These are phyloP conservation scores for Eimeria zaria DNA, from an alignment of 169 alveolate genomes.

Conservation along the genomic window DNA sequence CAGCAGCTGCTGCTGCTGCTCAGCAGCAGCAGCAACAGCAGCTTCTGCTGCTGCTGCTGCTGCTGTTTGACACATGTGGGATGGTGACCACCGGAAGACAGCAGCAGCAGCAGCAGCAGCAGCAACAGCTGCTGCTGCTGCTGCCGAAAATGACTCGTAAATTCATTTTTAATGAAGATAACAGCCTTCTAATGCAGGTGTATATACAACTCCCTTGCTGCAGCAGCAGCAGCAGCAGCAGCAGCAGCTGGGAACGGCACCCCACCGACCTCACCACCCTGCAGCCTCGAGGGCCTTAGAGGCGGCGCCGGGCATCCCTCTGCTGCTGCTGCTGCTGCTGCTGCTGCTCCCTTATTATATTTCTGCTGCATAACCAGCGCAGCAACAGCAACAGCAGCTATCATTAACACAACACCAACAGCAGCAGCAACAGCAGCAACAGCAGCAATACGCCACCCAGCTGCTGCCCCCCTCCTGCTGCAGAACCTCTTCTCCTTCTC, in stretches of 20 bases:
- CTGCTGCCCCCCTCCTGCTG: slow-evolving; percentile 4
- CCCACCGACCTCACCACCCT: slow-evolving; percentile 61
- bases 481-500: neutral
- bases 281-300: neutral
- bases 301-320: too few relatives aligned
- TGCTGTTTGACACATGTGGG: too few relatives aligned
- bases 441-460: neutral
- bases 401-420: neutral
- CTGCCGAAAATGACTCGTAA: neutral
- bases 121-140: neutral
- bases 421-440: slow-evolving; percentile 32
- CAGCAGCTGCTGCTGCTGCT: slow-evolving; percentile 39
- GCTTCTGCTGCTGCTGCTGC: neutral
- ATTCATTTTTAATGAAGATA: neutral
- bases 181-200: neutral
- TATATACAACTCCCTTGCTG: neutral
- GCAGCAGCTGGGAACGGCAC: neutral
- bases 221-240: slow-evolving; percentile 26
- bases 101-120: slow-evolving; percentile 36
- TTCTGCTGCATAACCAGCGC: neutral
- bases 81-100: neutral
- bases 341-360: neutral
- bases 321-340: neutral
- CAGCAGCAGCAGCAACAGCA: neutral
- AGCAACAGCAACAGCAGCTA: neutral